A percentile compares a stretch with the other conserved stretches of the same genome.
phyloP scores from a whole-genome alignment of 805 yeast species.

The Candida odintsovae region DNA sequence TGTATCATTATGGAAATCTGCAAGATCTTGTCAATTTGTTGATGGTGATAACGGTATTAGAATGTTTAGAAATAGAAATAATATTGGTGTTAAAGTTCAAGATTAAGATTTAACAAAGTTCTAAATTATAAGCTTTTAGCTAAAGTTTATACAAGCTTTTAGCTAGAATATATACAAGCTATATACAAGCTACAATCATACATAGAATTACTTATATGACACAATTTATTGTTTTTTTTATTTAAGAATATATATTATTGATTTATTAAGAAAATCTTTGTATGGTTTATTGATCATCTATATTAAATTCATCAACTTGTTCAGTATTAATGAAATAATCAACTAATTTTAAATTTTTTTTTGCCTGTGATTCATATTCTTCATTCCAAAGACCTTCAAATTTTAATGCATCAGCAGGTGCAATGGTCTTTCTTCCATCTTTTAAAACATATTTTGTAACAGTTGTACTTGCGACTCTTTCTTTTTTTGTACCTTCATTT shows the following conservation, averaged over 20 bases:
- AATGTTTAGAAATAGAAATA: slow-evolving; percentile 74
- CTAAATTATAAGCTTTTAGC: too few relatives aligned
- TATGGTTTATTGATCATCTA: background rate
- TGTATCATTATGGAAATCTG: slow-evolving; percentile 55
- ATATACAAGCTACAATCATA: too few relatives aligned
- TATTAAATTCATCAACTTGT: slow-evolving; percentile 27
- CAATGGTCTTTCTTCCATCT: slow-evolving; percentile 67
- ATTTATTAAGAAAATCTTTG: background rate
- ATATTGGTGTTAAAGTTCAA: slow-evolving; percentile 37
- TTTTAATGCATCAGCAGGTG: slow-evolving; percentile 55
- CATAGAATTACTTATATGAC: too few relatives aligned
- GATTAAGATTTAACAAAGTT: too few relatives aligned
- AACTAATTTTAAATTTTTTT: slow-evolving; percentile 35
- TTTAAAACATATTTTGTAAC: slow-evolving; percentile 80
- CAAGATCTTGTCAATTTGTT: slow-evolving; percentile 65
- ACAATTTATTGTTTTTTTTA: too few relatives aligned
- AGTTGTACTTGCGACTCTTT: slow-evolving; percentile 45
- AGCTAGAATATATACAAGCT: too few relatives aligned
- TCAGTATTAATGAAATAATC: slow-evolving; percentile 31
- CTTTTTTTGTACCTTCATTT: slow-evolving; percentile 23
- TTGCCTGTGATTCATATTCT: slow-evolving; percentile 38
- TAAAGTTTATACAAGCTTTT: too few relatives aligned
- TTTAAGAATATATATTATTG: too few relatives aligned
- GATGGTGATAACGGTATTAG: slow-evolving; percentile 65
- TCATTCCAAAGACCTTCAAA: slow-evolving; percentile 51